These are phyloP conservation scores for Hyphopichia fennica DNA, from an alignment of 1,139 yeast genomes.

Conservation along the genomic window DNA sequence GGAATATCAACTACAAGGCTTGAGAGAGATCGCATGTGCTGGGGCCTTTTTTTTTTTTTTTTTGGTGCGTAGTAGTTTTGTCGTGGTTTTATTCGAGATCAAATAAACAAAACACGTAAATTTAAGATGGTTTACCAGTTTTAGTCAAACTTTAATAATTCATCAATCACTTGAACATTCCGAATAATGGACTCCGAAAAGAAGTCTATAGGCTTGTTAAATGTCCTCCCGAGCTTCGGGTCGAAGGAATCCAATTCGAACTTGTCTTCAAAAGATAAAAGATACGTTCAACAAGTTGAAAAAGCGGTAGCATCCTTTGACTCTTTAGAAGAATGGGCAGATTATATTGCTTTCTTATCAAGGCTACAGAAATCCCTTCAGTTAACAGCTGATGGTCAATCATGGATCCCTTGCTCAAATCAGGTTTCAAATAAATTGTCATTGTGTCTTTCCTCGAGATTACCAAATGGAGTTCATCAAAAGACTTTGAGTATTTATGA, in stretches of 20 bases:
- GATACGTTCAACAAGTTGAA: conserved; percentile 65
- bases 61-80: neutral
- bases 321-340: conserved; percentile 97
- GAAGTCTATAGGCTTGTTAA: conserved; percentile 7
- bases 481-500: conserved; percentile 80
- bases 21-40: too few species aligned
- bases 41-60: too few species aligned
- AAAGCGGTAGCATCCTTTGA: conserved; percentile 79
- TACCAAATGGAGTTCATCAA: conserved; percentile 95
- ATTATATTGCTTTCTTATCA: conserved; percentile 84
- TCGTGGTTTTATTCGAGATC: neutral
- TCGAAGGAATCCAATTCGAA: conserved; percentile 5
- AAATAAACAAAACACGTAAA: neutral
- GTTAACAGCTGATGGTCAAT: conserved; percentile 24
- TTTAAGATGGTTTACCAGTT: neutral
- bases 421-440: conserved; percentile 53
- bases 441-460: conserved; percentile 69
- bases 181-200: neutral
- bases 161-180: conserved; percentile 8
- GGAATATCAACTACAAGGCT: too few species aligned
- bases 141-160: neutral
- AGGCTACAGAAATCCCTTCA: conserved; percentile 70
- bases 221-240: conserved; percentile 8
- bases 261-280: conserved; percentile 58
- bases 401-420: conserved; percentile 40